Conservation (phyloP, 805 yeast species). For the Cyberlindnera nakhonratchasimensis region DNA sequence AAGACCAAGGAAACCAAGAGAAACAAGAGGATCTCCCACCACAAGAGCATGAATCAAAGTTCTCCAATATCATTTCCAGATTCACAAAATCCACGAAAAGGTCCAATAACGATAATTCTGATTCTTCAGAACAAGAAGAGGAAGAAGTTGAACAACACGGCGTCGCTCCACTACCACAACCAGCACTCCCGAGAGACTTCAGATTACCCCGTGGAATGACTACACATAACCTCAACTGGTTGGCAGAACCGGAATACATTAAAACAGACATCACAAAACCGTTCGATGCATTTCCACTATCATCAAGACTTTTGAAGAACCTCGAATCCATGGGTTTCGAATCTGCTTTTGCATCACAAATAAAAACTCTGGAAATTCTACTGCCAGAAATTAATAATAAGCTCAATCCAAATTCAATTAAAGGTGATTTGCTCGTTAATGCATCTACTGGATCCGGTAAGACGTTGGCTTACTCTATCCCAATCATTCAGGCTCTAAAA, state of each 20-base stretch:
- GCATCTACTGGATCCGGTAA: slow-evolving; percentile 97
- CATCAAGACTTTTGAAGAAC: slow-evolving; percentile 42
- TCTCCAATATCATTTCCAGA: slow-evolving; percentile 48
- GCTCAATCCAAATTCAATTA: slow-evolving; percentile 25
- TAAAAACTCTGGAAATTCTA: slow-evolving; percentile 55
- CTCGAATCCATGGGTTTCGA: slow-evolving; percentile 43
- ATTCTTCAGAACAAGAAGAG: slow-evolving; percentile 23
- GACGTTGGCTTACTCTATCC: slow-evolving; percentile 83
- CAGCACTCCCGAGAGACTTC: slow-evolving; percentile 56
- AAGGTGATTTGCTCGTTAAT: slow-evolving; percentile 81
- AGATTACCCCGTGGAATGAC: slow-evolving; percentile 33
- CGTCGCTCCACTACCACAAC: slow-evolving; percentile 83
- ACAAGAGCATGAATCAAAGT: slow-evolving; percentile 37
- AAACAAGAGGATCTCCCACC: slow-evolving; percentile 16
- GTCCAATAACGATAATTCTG: too few relatives aligned
- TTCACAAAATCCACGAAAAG: slow-evolving; percentile 42
- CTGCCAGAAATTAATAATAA: slow-evolving; percentile 39
- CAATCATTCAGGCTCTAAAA: slow-evolving; percentile 67
- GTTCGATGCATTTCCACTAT: slow-evolving; percentile 46
- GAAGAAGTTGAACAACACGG: slow-evolving; percentile 34
- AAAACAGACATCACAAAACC: slow-evolving; percentile 43
- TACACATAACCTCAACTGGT: slow-evolving; percentile 56
- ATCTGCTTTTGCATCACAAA: slow-evolving; percentile 75
- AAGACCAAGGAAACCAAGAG: slow-evolving; percentile 13
- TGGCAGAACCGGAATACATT: slow-evolving; percentile 58